Conservation (phyloP, 257 asterid species). For the Craterostigma plantagineum region DNA sequence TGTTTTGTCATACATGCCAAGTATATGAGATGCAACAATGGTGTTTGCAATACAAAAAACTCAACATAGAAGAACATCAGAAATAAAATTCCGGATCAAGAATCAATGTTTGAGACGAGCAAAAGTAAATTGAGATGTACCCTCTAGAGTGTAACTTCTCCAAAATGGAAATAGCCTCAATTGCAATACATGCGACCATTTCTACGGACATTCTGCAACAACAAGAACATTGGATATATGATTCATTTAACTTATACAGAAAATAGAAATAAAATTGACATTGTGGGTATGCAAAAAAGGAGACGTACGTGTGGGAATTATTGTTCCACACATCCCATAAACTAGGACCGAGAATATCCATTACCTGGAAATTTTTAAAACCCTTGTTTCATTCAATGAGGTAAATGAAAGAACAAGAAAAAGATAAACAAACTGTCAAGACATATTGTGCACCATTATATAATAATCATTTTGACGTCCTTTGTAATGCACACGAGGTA, state of each 20-base stretch:
- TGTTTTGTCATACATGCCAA: too few relatives aligned
- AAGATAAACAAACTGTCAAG: neutral
- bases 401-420: neutral
- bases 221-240: slow-evolving; percentile 1
- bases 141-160: slow-evolving; percentile 61
- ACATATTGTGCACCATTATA: slow-evolving; percentile 28
- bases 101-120: neutral
- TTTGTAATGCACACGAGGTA: slow-evolving; percentile 31
- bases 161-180: slow-evolving; percentile 65
- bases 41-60: too few relatives aligned
- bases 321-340: slow-evolving; percentile 56
- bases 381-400: neutral
- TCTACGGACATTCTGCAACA: slow-evolving; percentile 49
- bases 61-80: neutral
- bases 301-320: slow-evolving; percentile 32
- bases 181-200: slow-evolving; percentile 66
- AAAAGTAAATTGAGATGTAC: slow-evolving; percentile 15
- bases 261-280: neutral
- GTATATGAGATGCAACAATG: too few relatives aligned
- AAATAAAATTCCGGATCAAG: neutral
- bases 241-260: slow-evolving; percentile 2
- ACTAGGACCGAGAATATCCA: slow-evolving; percentile 79
- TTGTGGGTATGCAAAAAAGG: neutral
- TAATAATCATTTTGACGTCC: slow-evolving; percentile 29
- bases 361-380: slow-evolving; percentile 33